Evolutionary conservation across 1,284 basidiomycete genomes (phyloP).

Genomic region (Singerocomus rubriflavus): DNA sequence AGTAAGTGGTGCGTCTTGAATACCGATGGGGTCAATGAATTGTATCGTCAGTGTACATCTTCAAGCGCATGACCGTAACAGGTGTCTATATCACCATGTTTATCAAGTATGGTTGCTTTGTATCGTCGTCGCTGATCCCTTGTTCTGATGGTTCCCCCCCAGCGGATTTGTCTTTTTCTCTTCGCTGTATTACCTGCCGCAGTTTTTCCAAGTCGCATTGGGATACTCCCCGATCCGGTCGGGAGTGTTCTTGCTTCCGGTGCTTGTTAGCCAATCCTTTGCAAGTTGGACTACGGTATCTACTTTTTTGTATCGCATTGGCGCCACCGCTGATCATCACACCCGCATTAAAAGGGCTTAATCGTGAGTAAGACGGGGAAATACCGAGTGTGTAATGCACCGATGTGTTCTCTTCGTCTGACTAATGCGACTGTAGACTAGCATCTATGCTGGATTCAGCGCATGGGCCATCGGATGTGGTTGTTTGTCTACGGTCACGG

Average conservation of each 20-base stretch:
- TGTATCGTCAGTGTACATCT: constrained; percentile 57
- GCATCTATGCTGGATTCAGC: constrained; percentile 63
- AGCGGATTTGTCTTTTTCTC: constrained; percentile 62
- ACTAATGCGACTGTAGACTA: constrained; percentile 37
- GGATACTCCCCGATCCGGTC: constrained; percentile 39
- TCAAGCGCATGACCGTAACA: constrained; percentile 64
- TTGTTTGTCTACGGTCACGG: constrained; percentile 58
- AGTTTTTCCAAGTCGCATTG: constrained; percentile 72
- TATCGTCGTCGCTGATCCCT: background rate
- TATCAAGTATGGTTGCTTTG: constrained; percentile 44
- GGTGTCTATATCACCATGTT: constrained; percentile 71
- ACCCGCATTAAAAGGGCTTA: constrained; percentile 44
- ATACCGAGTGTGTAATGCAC: constrained; percentile 46
- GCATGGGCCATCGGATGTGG: constrained; percentile 73
- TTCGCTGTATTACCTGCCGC: constrained; percentile 64
- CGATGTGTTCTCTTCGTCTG: background rate
- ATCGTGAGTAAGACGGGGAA: constrained; percentile 63
- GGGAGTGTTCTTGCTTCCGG: constrained; percentile 35
- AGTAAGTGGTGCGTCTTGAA: constrained; percentile 39
- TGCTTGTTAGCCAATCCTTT: constrained; percentile 53
- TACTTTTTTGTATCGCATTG: background rate
- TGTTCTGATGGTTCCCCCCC: background rate
- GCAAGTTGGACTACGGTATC: constrained; percentile 54
- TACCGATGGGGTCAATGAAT: background rate
- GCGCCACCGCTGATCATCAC: constrained; percentile 7